Evolutionary conservation across 2,329 filamentous ascomycete species (phyloP).

Genomic region (Fusarium liriodendri): DNA sequence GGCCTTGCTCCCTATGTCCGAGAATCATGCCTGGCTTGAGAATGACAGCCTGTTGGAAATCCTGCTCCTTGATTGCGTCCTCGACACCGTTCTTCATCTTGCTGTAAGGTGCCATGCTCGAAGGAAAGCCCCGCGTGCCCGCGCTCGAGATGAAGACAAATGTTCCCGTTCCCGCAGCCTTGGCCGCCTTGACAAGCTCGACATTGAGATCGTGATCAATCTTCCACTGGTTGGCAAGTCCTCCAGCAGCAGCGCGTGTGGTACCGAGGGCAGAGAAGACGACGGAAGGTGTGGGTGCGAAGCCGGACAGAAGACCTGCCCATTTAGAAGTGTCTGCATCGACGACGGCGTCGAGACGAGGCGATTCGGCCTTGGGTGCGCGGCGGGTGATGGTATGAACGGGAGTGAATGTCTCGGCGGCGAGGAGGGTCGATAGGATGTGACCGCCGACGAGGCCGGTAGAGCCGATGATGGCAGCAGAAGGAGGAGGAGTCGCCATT

Average conservation of each 20-base stretch:
- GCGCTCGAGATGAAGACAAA: slow-evolving; percentile 80
- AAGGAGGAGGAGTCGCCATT: slow-evolving; percentile 39
- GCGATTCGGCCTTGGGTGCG: slow-evolving; percentile 63
- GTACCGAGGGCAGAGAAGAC: slow-evolving; percentile 86
- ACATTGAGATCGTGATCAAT: slow-evolving; percentile 91
- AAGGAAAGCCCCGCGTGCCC: slow-evolving; percentile 57
- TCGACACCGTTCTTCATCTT: slow-evolving; percentile 91
- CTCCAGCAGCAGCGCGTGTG: slow-evolving; percentile 79
- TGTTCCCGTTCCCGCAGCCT: slow-evolving; percentile 75
- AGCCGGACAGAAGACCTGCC: slow-evolving; percentile 67
- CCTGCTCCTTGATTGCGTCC: slow-evolving; percentile 76
- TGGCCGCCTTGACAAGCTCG: slow-evolving; percentile 80
- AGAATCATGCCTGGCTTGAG: slow-evolving; percentile 79
- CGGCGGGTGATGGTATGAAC: slow-evolving; percentile 76
- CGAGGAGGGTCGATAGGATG: slow-evolving; percentile 76
- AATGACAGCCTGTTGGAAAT: slow-evolving; percentile 83
- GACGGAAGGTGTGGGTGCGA: slow-evolving; percentile 67
- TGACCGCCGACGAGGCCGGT: slow-evolving; percentile 78
- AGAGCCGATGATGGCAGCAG: slow-evolving; percentile 69
- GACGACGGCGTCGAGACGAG: slow-evolving; percentile 72
- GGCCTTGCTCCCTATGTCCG: slow-evolving; percentile 73
- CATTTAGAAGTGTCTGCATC: slow-evolving; percentile 77
- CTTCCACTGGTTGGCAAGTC: slow-evolving; percentile 83
- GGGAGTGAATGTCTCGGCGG: slow-evolving; percentile 61
- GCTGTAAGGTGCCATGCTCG: slow-evolving; percentile 61